Conservation (phyloP, 192 early-diverging fungal genomes). For the Bifiguratus adelaidae region DNA sequence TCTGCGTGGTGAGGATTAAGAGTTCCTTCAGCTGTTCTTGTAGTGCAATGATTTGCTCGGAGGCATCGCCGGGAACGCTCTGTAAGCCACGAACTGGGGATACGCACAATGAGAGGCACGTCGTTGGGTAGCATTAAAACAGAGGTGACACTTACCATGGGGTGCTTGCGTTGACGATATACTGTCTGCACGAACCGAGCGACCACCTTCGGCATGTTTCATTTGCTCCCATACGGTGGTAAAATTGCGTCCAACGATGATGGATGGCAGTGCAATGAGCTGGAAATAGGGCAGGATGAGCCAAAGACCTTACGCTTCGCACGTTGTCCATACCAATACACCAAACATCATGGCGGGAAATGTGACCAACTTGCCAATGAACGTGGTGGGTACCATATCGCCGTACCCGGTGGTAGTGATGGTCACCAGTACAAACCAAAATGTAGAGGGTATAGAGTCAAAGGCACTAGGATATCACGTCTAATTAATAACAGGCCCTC, state of each 20-base stretch:
- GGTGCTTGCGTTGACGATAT: neutral
- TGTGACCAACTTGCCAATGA: conserved; percentile 66
- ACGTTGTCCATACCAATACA: conserved; percentile 38
- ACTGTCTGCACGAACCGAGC: neutral
- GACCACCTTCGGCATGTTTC: conserved; percentile 21
- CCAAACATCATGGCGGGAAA: conserved; percentile 79
- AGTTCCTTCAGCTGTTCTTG: conserved; percentile 12
- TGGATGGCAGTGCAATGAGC: conserved; percentile 74
- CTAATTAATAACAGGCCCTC: neutral
- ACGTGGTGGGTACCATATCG: conserved; percentile 73
- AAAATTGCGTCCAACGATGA: conserved; percentile 76
- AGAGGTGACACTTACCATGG: neutral
- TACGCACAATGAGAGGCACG: neutral
- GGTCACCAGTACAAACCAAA: conserved; percentile 70
- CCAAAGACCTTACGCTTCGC: no score
- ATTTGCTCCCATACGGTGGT: conserved; percentile 74
- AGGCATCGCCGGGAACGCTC: neutral
- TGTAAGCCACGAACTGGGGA: neutral
- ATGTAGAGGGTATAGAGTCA: conserved; percentile 68
- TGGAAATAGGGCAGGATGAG: conserved; percentile 2
- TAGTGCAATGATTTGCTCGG: conserved; percentile 1
- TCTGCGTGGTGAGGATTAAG: conserved; percentile 8
- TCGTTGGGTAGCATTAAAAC: neutral
- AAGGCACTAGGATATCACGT: conserved; percentile 31
- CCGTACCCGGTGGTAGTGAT: conserved; percentile 76